Conservation (phyloP, 78 protist species). For the Chrysochromulina parva region DNA sequence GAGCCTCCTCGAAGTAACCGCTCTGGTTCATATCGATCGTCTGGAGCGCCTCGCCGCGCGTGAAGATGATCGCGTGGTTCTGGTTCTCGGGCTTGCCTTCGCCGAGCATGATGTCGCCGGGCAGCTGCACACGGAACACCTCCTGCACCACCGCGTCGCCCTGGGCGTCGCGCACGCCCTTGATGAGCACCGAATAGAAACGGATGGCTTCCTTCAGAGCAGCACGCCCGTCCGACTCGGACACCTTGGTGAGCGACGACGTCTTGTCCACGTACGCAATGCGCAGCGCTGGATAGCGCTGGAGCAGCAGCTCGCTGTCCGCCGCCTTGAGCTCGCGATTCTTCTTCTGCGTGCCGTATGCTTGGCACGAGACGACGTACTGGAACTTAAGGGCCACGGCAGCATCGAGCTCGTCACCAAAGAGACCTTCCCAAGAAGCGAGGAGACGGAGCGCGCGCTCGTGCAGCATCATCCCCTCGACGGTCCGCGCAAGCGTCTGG, state of each 20-base stretch:
- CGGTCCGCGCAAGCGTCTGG: slow-evolving; percentile 43
- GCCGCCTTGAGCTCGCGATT: slow-evolving; percentile 24
- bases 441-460: slow-evolving; percentile 27
- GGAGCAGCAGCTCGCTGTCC: slow-evolving; percentile 26
- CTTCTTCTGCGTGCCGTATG: neutral
- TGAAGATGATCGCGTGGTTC: slow-evolving; percentile 49
- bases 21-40: slow-evolving; percentile 50
- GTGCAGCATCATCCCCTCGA: slow-evolving; percentile 24
- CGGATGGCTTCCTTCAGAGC: neutral
- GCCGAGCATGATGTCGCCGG: slow-evolving; percentile 38
- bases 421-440: neutral
- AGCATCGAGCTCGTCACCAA: neutral
- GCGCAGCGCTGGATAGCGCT: slow-evolving; percentile 32
- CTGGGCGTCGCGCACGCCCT: neutral
- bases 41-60: slow-evolving; percentile 48
- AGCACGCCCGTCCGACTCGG: neutral
- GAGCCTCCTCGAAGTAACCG: slow-evolving; percentile 27
- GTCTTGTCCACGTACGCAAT: slow-evolving; percentile 42
- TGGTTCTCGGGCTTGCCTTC: slow-evolving; percentile 58
- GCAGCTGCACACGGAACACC: slow-evolving; percentile 50
- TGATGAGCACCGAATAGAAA: neutral
- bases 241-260: neutral
- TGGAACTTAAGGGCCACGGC: neutral
- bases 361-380: slow-evolving; percentile 39
- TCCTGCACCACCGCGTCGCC: neutral